These are phyloP conservation scores for Pyrenochaeta sp. DNA, from an alignment of 2,329 filamentous ascomycete genomes.

Conservation along the genomic window DNA sequence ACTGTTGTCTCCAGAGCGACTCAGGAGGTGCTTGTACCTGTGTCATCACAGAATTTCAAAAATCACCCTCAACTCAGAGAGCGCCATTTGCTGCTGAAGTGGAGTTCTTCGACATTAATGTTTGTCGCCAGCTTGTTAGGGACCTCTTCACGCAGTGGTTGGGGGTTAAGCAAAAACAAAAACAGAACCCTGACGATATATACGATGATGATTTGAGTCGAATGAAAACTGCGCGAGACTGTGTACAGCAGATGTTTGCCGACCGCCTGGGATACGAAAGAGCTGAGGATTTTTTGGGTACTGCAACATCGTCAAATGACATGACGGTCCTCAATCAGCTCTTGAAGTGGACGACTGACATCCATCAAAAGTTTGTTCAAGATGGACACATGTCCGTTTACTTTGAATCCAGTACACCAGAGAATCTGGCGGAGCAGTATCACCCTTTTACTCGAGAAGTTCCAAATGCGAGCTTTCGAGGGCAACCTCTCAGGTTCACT, in stretches of 20 bases:
- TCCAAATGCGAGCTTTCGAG: constrained; percentile 13
- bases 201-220: constrained; percentile 8
- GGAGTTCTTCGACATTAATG: constrained; percentile 13
- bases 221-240: constrained; percentile 7
- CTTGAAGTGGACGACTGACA: constrained; percentile 17
- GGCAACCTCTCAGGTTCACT: constrained; percentile 18
- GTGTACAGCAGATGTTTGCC: constrained; percentile 11
- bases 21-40: constrained; percentile 13
- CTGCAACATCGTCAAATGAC: constrained; percentile 6
- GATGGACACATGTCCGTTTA: constrained; percentile 3
- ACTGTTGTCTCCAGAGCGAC: constrained; percentile 7
- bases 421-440: constrained; percentile 16
- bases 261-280: constrained; percentile 3
- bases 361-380: constrained; percentile 11
- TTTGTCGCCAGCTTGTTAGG: constrained; percentile 11
- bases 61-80: constrained; percentile 5
- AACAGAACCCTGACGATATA: constrained; percentile 6
- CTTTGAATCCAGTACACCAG: constrained; percentile 12
- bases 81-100: constrained; percentile 18
- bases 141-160: constrained; percentile 9
- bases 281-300: constrained; percentile 16
- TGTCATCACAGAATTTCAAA: constrained; percentile 20
- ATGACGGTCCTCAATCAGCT: constrained; percentile 7
- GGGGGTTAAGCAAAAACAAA: constrained; percentile 2
- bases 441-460: constrained; percentile 21